phyloP scores from a whole-genome alignment of 2,329 filamentous ascomycete species.

The Teratosphaeriaceae sp. region DNA sequence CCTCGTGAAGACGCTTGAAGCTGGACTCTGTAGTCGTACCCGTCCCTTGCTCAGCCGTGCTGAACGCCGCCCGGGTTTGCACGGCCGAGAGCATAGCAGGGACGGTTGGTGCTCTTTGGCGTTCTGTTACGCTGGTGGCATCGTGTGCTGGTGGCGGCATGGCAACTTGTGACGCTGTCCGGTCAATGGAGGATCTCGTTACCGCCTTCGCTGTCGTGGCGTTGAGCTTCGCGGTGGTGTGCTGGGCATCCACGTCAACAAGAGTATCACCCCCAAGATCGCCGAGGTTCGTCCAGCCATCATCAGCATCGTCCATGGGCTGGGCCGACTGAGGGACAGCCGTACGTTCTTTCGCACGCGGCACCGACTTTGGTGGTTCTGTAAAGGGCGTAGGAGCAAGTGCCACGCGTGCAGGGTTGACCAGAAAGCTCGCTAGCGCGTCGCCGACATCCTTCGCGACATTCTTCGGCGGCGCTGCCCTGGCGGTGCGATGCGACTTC shows the following conservation, averaged over 20 bases:
- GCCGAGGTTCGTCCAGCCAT: neutral
- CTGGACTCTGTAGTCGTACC: neutral
- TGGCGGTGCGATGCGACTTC: slow-evolving; percentile 1
- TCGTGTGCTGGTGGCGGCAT: slow-evolving; percentile 18
- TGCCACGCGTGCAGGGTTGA: neutral
- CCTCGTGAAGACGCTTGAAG: neutral
- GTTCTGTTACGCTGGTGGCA: neutral
- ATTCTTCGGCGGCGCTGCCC: slow-evolving; percentile 10
- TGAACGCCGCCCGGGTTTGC: too few relatives aligned
- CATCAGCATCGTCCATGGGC: neutral
- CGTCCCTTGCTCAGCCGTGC: neutral
- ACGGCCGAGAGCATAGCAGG: neutral
- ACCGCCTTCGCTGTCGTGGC: neutral
- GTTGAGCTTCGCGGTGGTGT: neutral
- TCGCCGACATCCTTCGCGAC: slow-evolving; percentile 11
- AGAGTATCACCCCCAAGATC: neutral
- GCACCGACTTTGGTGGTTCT: neutral
- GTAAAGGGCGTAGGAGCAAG: neutral
- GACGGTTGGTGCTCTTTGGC: neutral
- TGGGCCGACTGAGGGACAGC: neutral
- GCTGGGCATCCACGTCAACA: neutral
- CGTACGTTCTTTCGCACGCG: neutral
- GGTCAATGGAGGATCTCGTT: neutral
- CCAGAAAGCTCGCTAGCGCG: slow-evolving; percentile 12
- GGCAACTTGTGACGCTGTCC: slow-evolving; percentile 15